Conservation (phyloP, 2,329 filamentous ascomycete species). For the Westerdykella ornata region DNA sequence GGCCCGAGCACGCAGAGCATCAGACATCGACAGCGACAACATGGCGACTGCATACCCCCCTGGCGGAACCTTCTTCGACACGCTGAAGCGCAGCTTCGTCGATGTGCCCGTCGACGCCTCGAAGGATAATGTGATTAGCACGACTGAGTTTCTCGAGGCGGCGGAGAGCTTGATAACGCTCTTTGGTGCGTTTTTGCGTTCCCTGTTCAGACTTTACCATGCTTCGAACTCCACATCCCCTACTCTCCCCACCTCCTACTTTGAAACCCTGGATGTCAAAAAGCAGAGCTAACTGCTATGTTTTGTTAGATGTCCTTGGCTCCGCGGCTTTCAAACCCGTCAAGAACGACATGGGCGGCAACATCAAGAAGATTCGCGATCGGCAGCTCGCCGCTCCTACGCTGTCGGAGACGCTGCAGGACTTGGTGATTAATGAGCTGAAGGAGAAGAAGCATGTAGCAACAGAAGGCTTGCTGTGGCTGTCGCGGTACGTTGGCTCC, state of each 20-base stretch:
- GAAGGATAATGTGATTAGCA: constrained; percentile 71
- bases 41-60: constrained; percentile 40
- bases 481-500: constrained; percentile 60
- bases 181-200: constrained; percentile 57
- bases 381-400: constrained; percentile 70
- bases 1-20: too few species aligned
- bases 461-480: constrained; percentile 85
- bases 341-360: constrained; percentile 84
- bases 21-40: constrained; percentile 2
- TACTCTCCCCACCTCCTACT: not conserved
- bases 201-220: not conserved
- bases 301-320: constrained; percentile 50
- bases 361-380: constrained; percentile 92
- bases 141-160: constrained; percentile 84
- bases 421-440: constrained; percentile 78
- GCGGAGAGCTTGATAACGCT: constrained; percentile 79
- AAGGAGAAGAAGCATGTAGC: constrained; percentile 84
- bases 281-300: not conserved
- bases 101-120: constrained; percentile 70
- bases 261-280: not conserved
- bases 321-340: constrained; percentile 78
- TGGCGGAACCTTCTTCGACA: constrained; percentile 77
- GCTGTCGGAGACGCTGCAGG: constrained; percentile 78
- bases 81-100: constrained; percentile 73
- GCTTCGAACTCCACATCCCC: not conserved